Percentiles rank a stretch among this genome's conserved stretches.
Evolutionary conservation across 192 early-diverging fungal genomes (phyloP).

Genomic region (Anaeromyces robustus): DNA sequence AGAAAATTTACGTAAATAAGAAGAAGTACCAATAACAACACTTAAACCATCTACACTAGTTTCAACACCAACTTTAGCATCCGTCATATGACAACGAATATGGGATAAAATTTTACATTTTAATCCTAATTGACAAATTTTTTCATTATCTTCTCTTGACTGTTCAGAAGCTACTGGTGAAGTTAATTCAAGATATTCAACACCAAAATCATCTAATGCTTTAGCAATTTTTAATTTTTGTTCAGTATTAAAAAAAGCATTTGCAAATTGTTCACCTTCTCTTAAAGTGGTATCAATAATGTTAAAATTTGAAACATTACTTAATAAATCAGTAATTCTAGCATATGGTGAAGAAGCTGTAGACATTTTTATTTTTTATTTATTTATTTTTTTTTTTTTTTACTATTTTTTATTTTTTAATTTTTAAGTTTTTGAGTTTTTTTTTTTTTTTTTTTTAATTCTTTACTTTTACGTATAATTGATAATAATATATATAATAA

Average conservation of each 20-base stretch:
- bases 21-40: too few relatives aligned
- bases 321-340: background rate
- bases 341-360: too few relatives aligned
- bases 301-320: constrained; percentile 1
- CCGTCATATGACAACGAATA: constrained; percentile 96
- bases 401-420: too few relatives aligned
- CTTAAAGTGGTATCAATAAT: constrained; percentile 3
- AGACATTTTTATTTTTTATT: too few relatives aligned
- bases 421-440: too few relatives aligned
- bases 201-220: constrained; percentile 91
- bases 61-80: constrained; percentile 55
- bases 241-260: constrained; percentile 93
- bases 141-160: constrained; percentile 79
- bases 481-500: too few relatives aligned
- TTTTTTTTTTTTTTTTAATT: too few relatives aligned
- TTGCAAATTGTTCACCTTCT: constrained; percentile 98
- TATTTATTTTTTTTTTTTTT: too few relatives aligned
- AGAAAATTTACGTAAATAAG: too few relatives aligned
- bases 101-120: constrained; percentile 97
- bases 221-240: constrained; percentile 98
- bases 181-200: constrained; percentile 96
- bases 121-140: constrained; percentile 78
- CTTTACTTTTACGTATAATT: too few relatives aligned
- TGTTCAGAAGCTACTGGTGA: constrained; percentile 94
- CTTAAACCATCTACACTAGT: too few relatives aligned